These are phyloP conservation scores for Mycena kentingensis DNA, from an alignment of 768 basidiomycete genomes.

Conservation along the genomic window DNA sequence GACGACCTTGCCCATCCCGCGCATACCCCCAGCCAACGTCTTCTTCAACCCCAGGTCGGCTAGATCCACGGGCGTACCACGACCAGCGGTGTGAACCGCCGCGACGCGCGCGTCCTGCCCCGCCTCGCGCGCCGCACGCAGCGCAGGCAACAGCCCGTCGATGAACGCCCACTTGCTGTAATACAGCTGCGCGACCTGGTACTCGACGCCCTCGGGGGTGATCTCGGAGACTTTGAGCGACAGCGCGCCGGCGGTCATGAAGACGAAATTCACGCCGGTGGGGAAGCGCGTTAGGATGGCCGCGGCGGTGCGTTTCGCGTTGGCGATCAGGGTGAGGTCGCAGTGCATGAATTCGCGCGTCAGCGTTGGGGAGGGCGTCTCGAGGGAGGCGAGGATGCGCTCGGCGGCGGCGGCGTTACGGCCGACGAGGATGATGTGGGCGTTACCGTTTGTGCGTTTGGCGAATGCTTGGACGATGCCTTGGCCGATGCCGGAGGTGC, in stretches of 20 bases:
- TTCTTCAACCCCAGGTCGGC: slow-evolving; percentile 35
- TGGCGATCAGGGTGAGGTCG: slow-evolving; percentile 6
- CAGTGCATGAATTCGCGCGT: slow-evolving; percentile 6
- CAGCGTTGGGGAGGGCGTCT: slow-evolving; percentile 1
- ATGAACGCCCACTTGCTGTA: slow-evolving; percentile 40
- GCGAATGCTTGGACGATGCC: slow-evolving; percentile 22
- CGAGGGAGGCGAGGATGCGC: background rate
- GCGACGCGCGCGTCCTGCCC: slow-evolving; percentile 40
- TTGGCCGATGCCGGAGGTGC: slow-evolving; percentile 27
- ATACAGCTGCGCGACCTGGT: slow-evolving; percentile 35
- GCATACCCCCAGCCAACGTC: background rate
- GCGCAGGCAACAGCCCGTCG: slow-evolving; percentile 32
- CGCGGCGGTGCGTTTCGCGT: slow-evolving; percentile 5
- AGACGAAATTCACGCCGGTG: slow-evolving; percentile 36
- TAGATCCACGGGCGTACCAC: slow-evolving; percentile 29
- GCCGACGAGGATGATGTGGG: slow-evolving; percentile 15
- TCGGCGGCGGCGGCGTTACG: slow-evolving; percentile 5
- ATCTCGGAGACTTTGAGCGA: slow-evolving; percentile 33
- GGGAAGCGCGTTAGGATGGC: slow-evolving; percentile 28
- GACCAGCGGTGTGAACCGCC: slow-evolving; percentile 31
- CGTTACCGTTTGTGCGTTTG: background rate
- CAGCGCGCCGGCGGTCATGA: slow-evolving; percentile 33
- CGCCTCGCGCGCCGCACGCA: slow-evolving; percentile 32
- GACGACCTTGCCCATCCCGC: background rate
- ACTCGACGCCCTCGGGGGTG: slow-evolving; percentile 38